Conservation (phyloP, 352 stramenopile species). For the Lagenidium giganteum region DNA sequence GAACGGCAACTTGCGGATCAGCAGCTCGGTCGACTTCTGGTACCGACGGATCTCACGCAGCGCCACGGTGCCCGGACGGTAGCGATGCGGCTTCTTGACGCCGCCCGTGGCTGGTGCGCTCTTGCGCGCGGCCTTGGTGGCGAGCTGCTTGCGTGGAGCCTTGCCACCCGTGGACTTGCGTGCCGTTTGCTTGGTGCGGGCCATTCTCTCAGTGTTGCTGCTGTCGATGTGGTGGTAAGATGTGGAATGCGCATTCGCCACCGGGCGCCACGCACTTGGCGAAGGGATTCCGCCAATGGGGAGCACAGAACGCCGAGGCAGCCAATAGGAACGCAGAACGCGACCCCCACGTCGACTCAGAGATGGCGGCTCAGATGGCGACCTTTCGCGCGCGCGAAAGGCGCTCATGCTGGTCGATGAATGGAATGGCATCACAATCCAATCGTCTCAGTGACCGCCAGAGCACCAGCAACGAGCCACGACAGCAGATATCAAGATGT, state of each 20-base stretch:
- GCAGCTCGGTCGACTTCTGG: slow-evolving; percentile 95
- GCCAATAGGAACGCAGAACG: slow-evolving; percentile 7
- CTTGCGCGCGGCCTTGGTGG: slow-evolving; percentile 92
- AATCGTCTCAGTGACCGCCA: slow-evolving; percentile 46
- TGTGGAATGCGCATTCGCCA: slow-evolving; percentile 43
- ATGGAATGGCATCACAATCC: slow-evolving; percentile 34
- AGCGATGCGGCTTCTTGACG: slow-evolving; percentile 92
- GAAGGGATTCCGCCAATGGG: too few species aligned
- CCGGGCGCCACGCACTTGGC: too few species aligned
- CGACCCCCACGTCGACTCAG: background rate
- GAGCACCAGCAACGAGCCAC: too few species aligned
- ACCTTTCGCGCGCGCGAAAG: slow-evolving; percentile 2
- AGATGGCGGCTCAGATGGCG: background rate
- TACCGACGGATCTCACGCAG: slow-evolving; percentile 97
- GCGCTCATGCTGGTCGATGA: background rate
- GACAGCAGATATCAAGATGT: too few species aligned
- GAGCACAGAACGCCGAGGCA: too few species aligned
- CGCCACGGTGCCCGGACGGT: slow-evolving; percentile 82
- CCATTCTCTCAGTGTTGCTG: slow-evolving; percentile 65
- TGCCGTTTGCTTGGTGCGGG: slow-evolving; percentile 96
- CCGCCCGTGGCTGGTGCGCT: slow-evolving; percentile 86
- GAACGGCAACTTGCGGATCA: slow-evolving; percentile 97
- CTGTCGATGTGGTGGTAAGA: slow-evolving; percentile 40
- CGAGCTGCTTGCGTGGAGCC: slow-evolving; percentile 92
- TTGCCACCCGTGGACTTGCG: slow-evolving; percentile 94